Percentiles rank a stretch among this genome's conserved stretches.
These are phyloP conservation scores for Quercus lobata DNA, from an alignment of 331 rosid genomes.

Conservation along the genomic window DNA sequence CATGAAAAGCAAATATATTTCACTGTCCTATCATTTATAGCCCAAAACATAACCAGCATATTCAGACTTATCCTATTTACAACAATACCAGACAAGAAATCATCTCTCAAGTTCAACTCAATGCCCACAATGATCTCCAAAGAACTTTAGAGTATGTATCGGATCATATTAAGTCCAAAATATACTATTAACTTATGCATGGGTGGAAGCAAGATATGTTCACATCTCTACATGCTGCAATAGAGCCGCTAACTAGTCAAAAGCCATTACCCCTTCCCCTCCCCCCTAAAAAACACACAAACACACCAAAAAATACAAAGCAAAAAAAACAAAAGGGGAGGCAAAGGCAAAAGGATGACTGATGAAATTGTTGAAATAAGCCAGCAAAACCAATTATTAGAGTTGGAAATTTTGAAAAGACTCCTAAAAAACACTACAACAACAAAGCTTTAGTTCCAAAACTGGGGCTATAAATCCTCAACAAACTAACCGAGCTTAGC, in stretches of 20 bases:
- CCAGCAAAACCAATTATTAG: not conserved
- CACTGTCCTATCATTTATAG: not conserved
- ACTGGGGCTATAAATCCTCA: no score
- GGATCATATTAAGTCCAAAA: not conserved
- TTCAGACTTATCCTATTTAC: not conserved
- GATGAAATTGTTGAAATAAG: not conserved
- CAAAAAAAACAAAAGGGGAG: no score
- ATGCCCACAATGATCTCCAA: not conserved
- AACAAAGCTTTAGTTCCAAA: no score
- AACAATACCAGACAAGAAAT: not conserved
- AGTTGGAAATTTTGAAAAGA: not conserved
- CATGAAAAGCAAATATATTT: not conserved
- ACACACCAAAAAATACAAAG: no score
- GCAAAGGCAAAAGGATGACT: no score
- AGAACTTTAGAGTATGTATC: not conserved
- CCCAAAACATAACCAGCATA: not conserved
- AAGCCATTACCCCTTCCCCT: not conserved
- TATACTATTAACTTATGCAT: not conserved
- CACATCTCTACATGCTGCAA: not conserved
- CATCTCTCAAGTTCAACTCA: not conserved
- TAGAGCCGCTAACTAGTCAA: not conserved
- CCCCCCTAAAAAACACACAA: no score
- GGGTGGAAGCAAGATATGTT: not conserved
- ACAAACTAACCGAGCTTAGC: no score
- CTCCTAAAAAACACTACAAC: not conserved